These are phyloP conservation scores for Tetrahymena elliotti DNA, from an alignment of 73 alveolate species.

Conservation along the genomic window DNA sequence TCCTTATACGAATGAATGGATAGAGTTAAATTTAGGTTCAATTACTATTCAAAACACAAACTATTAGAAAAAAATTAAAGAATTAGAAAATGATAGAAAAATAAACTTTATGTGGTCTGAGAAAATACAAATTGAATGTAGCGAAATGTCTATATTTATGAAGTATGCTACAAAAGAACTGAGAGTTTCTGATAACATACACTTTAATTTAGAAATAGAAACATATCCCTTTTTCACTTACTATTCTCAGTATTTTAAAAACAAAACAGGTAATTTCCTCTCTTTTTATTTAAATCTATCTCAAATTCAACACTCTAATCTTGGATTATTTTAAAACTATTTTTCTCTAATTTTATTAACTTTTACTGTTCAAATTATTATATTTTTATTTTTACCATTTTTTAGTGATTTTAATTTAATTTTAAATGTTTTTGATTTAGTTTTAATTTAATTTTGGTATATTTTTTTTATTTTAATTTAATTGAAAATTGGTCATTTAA, in stretches of 20 bases:
- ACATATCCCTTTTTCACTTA: not conserved
- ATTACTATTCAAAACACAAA: not conserved
- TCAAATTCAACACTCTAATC: too few species aligned
- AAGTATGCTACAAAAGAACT: not conserved
- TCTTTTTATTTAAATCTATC: too few species aligned
- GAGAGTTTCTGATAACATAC: not conserved
- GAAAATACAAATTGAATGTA: not conserved
- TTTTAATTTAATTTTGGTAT: too few species aligned
- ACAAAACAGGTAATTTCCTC: not conserved
- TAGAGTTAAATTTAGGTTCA: not conserved
- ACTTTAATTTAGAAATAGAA: not conserved
- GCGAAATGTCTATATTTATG: not conserved
- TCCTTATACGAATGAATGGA: not conserved
- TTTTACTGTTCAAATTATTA: too few species aligned
- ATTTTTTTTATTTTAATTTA: too few species aligned
- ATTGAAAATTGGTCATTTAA: too few species aligned
- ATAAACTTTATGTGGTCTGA: not conserved
- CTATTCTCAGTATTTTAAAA: not conserved
- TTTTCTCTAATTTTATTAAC: not conserved
- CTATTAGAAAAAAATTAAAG: not conserved
- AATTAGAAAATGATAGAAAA: not conserved
- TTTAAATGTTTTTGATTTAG: too few species aligned
- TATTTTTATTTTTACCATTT: too few species aligned
- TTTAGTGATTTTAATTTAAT: too few species aligned
- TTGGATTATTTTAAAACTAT: too few species aligned